Evolutionary conservation across 2,329 filamentous ascomycete genomes (phyloP), one percentile per base, ranked within the genome.

Genomic region (Magnaporthiopsis incrustans): DNA sequence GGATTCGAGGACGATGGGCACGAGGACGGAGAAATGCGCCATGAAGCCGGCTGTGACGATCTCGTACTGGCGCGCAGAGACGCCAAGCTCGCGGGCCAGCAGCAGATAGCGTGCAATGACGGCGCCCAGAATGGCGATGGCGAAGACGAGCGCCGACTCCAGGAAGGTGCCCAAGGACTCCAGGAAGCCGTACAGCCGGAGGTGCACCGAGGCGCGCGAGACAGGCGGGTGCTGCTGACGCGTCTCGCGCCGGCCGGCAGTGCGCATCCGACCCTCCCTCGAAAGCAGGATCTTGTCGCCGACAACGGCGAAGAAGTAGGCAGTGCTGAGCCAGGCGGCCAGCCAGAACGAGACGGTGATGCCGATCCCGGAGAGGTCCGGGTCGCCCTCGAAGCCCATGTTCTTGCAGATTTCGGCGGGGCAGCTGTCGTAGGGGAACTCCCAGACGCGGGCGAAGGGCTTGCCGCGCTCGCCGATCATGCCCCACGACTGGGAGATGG

Each of bases 261-360:
- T 26, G n/a, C 64, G 38, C 11, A 26, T 32, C 50, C 57, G 57
- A 53, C 64, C 27, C 57, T 59, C 57, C 25, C 11, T 22, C 10
- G 25, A 3, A 11, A 22, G 18, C 25, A 59, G 27, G 57, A 33
- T 22, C 12, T 64, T 18, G 65, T 67, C 64, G 64, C 56, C 32
- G 25, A 61, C 11, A 14, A 70, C 32, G 7, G 66, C 64, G 8
- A 66, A 27, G 30, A 68, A 63, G 62, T 69, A 70, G 14, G 58
- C 27, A 6, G 66, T 66, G 4, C 64, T 59, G 12, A 68, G 56
- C 2, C 12, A 38, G 7, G 67, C 66, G 1, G 67, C 67, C 27
- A 69, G 30, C 30, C 65, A 69, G 61, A 68, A 70, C 5, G 67
- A 66, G 2, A 69, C 60, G 57, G 70, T 60, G 62, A 70, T 68